A percentile compares a stretch with the other conserved stretches of the same genome.
These are phyloP conservation scores for Rhizopus stolonifer DNA, from an alignment of 371 early-diverging fungal genomes.

Conservation along the genomic window DNA sequence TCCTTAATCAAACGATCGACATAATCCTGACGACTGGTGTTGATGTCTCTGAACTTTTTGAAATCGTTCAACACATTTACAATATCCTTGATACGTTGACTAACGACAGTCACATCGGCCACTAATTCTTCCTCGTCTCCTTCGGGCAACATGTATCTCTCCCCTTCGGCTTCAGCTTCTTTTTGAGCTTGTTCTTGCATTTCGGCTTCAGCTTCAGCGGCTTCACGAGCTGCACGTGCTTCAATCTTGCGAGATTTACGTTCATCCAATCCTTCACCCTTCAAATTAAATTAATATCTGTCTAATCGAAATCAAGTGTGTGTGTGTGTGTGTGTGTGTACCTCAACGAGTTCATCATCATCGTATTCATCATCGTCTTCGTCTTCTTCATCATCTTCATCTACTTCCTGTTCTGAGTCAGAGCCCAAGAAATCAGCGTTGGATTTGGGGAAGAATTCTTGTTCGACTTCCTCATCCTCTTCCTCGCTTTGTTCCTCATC, in stretches of 20 bases:
- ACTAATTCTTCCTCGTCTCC: conserved; percentile 71
- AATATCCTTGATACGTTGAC: conserved; percentile 88
- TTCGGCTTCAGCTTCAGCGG: conserved; percentile 64
- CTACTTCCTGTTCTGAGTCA: conserved; percentile 55
- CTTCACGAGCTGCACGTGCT: conserved; percentile 55
- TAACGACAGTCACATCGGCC: conserved; percentile 64
- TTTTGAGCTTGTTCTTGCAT: conserved; percentile 75
- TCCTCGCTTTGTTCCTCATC: conserved; percentile 49
- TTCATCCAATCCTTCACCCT: conserved; percentile 62
- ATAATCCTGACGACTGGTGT: conserved; percentile 78
- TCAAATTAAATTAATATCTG: too few relatives aligned
- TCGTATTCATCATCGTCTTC: conserved; percentile 35
- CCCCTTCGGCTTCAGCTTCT: conserved; percentile 68
- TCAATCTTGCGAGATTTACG: conserved; percentile 71
- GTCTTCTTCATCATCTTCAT: conserved; percentile 32
- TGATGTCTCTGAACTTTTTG: conserved; percentile 75
- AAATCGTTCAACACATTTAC: conserved; percentile 88
- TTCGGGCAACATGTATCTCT: conserved; percentile 71
- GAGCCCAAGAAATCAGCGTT: conserved; percentile 55
- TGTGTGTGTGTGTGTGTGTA: too few relatives aligned
- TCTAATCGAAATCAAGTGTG: too few relatives aligned
- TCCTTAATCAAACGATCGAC: conserved; percentile 85
- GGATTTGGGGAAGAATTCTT: conserved; percentile 51
- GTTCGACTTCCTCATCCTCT: conserved; percentile 32
- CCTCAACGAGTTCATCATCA: conserved; percentile 38